Conservation (phyloP, 805 yeast species). For the Pichia deserticola region DNA sequence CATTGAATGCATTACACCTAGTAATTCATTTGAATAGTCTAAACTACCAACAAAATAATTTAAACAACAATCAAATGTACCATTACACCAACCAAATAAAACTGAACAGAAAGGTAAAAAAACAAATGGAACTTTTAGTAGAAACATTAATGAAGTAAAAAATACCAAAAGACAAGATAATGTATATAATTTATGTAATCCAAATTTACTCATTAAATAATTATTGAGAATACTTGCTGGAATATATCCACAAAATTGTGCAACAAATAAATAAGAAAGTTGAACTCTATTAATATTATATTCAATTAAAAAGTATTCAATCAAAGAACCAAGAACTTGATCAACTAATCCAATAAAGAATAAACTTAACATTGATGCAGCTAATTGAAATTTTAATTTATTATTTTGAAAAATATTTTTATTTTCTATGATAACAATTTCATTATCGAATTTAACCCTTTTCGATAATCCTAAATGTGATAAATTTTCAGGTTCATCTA, state of each 20-base stretch:
- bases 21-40: slow-evolving; percentile 39
- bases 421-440: slow-evolving; percentile 29
- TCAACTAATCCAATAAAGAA: slow-evolving; percentile 49
- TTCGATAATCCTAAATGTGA: neutral
- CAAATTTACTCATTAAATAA: slow-evolving; percentile 33
- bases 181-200: slow-evolving; percentile 41
- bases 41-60: slow-evolving; percentile 46
- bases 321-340: slow-evolving; percentile 52
- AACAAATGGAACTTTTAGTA: slow-evolving; percentile 35
- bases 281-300: slow-evolving; percentile 42
- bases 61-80: slow-evolving; percentile 47
- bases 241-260: slow-evolving; percentile 49
- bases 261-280: slow-evolving; percentile 43
- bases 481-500: slow-evolving; percentile 3
- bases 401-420: slow-evolving; percentile 32
- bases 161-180: slow-evolving; percentile 10
- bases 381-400: slow-evolving; percentile 37
- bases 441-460: slow-evolving; percentile 14
- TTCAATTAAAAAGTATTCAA: slow-evolving; percentile 42
- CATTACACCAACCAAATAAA: slow-evolving; percentile 48
- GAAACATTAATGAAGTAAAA: slow-evolving; percentile 23
- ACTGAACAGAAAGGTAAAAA: slow-evolving; percentile 34
- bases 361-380: slow-evolving; percentile 33
- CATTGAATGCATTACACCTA: slow-evolving; percentile 46
- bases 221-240: slow-evolving; percentile 44